These are phyloP conservation scores for Aegilops umbellulata DNA, from an alignment of 176 grass and related monocot genomes.

Conservation along the genomic window DNA sequence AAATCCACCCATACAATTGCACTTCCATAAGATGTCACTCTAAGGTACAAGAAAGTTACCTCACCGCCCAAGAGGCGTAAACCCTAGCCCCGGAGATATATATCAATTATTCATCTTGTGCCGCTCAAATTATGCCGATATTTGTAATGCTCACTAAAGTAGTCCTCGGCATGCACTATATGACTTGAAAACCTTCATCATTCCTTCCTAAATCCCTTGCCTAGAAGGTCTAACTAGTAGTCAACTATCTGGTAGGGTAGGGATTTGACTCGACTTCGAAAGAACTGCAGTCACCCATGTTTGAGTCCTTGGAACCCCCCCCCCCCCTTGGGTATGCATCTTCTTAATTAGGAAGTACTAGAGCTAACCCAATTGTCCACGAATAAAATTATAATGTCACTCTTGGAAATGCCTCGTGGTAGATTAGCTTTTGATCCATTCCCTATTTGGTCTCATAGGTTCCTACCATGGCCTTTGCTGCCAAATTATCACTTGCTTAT, in stretches of 20 bases:
- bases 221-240: not conserved
- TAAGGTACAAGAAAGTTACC: not conserved
- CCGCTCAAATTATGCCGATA: not conserved
- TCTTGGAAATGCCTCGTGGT: not conserved
- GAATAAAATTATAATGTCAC: not conserved
- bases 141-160: not conserved
- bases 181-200: not conserved
- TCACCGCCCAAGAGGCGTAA: not conserved
- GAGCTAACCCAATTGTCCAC: not conserved
- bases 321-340: not conserved
- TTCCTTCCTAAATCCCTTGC: not conserved
- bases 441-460: not conserved
- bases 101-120: not conserved
- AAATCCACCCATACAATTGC: not conserved
- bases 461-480: not conserved
- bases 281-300: not conserved
- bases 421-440: not conserved
- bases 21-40: not conserved
- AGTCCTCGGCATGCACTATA: not conserved
- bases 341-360: not conserved
- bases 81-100: not conserved
- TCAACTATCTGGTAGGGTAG: not conserved
- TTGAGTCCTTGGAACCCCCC: not conserved
- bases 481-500: not conserved
- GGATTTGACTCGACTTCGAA: too few relatives aligned